Evolutionary conservation across 352 stramenopile species (phyloP).

Genomic region (Elongisporangium undulatum): DNA sequence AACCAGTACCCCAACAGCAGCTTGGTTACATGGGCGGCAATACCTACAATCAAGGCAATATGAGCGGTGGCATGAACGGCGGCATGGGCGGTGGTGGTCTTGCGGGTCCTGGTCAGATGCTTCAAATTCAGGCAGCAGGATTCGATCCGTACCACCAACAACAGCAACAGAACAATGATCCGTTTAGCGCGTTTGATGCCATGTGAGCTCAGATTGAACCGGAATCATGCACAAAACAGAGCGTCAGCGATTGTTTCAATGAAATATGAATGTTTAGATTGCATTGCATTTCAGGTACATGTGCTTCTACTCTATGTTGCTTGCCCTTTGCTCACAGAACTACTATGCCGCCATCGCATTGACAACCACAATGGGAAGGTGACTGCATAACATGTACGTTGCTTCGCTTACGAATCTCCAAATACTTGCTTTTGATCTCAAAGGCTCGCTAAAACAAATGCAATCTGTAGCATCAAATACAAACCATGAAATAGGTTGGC

Average conservation of each 20-base stretch:
- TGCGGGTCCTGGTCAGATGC: slow-evolving; percentile 50
- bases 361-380: no score
- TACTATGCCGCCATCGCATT: no score
- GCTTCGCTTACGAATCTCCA: no score
- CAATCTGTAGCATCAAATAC: no score
- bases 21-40: slow-evolving; percentile 39
- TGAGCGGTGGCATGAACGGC: slow-evolving; percentile 14
- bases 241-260: slow-evolving; percentile 1
- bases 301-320: slow-evolving; percentile 29
- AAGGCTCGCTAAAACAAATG: no score
- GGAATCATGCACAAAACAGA: not conserved
- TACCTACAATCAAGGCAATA: slow-evolving; percentile 23
- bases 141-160: slow-evolving; percentile 50
- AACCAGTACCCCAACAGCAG: slow-evolving; percentile 23
- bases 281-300: slow-evolving; percentile 14
- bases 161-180: slow-evolving; percentile 49
- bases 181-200: slow-evolving; percentile 79
- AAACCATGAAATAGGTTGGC: no score
- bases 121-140: slow-evolving; percentile 63
- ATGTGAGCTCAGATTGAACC: slow-evolving; percentile 26
- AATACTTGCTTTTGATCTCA: no score
- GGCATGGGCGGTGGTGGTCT: slow-evolving; percentile 30
- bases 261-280: not conserved
- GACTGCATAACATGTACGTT: no score
- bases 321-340: slow-evolving; percentile 5